These are phyloP conservation scores for Sabuloglossum arenarium DNA, from an alignment of 495 filamentous ascomycete genomes.

Conservation along the genomic window DNA sequence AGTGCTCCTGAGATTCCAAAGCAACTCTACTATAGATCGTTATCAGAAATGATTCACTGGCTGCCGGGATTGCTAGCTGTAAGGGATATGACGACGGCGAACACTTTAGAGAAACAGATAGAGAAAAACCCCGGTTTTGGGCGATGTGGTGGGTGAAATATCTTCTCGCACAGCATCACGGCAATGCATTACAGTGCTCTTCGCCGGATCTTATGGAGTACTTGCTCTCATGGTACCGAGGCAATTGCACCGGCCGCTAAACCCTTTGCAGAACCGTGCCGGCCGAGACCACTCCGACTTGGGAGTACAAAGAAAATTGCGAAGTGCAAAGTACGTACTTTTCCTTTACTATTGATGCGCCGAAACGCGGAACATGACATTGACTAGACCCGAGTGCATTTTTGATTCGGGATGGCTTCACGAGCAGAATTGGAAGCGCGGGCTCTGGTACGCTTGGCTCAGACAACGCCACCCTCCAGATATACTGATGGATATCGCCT, in stretches of 20 bases:
- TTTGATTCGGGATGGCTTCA: neutral
- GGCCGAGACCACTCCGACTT: neutral
- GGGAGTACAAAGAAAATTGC: too few species aligned
- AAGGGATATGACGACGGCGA: neutral
- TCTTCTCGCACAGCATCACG: neutral
- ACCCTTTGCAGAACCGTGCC: neutral
- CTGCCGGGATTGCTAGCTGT: neutral
- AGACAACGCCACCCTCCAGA: neutral
- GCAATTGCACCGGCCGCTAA: neutral
- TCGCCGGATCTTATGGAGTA: neutral
- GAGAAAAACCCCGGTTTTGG: neutral
- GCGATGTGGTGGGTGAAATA: neutral
- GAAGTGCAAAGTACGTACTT: too few species aligned
- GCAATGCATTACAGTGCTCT: neutral
- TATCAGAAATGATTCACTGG: neutral
- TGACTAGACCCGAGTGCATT: neutral
- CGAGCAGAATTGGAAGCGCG: neutral
- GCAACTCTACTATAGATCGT: neutral
- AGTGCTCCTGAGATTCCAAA: neutral
- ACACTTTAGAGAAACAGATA: neutral
- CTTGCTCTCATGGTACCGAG: neutral
- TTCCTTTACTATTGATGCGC: neutral
- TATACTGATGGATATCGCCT: neutral
- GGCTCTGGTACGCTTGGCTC: neutral
- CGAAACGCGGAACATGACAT: neutral